Evolutionary conservation across 2,329 filamentous ascomycete species (phyloP), one percentile per base, ranked within the genome.

Genomic region (Endothia cerciana): DNA sequence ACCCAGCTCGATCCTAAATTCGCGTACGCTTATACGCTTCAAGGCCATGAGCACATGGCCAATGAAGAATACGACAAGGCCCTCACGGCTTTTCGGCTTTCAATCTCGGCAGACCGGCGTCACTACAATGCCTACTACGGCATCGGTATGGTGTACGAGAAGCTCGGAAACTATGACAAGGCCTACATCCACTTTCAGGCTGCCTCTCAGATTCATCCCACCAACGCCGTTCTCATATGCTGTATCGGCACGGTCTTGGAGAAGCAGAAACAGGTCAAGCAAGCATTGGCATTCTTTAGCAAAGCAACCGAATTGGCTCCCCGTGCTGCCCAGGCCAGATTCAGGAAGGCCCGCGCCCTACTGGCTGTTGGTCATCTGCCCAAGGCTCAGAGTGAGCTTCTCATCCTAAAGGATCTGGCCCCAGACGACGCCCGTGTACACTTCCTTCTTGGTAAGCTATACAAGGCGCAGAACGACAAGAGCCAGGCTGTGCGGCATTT

Each of bases 51-150:
- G 75, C 93, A 97, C 75, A 90, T 98, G 55, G 87, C 92, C 43
- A 98, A 97, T 71, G 96, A 99, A 77, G 96, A 99, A 76, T 97
- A 95, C 74, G 94, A 98, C 75, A 97, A 97, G 76, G 95, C 95
- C 0, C 85, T 97, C 55, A 88, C 89, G 47, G 90, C 93, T 1
- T 99, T 97, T 77, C 88, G 96, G 41, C 87, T 90, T 62, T 94
- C 93, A 1, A 91, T 99, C 71, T 87, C 89, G 55, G 93, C 92
- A 0, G 94, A 99, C 73, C 88, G 87, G 64, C 89, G 94, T 25
- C 94, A 97, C 75, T 99, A 98, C 81, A 97, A 97, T 74, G 95
- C 94, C n/a, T 98, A 96, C 87, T 99, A 98, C 76, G 95, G 95
- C 71, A 88, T 91, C 65, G 89, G 88, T 38, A 84, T 86, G 67